phyloP scores from a whole-genome alignment of 2,329 filamentous ascomycete genomes.

The Hypoxylon sp. region DNA sequence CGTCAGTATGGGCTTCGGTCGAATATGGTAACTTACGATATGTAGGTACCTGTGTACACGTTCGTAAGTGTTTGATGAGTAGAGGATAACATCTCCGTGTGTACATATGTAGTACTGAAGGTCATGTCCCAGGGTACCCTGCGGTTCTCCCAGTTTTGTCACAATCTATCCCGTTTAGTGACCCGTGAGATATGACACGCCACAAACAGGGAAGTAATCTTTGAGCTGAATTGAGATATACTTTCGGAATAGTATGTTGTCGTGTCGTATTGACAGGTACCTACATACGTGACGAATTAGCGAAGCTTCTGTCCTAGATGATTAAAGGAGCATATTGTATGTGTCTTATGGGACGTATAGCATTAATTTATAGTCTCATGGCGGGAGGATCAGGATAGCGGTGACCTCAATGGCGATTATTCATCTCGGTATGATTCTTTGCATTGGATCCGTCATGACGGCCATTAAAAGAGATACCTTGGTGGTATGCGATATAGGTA shows the following conservation, averaged over 20 bases:
- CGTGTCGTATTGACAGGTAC: neutral
- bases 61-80: neutral
- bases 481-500: slow-evolving; percentile 3
- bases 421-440: neutral
- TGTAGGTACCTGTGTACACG: neutral
- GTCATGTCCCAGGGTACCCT: neutral
- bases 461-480: slow-evolving; percentile 7
- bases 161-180: neutral
- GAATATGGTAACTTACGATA: neutral
- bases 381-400: too few relatives aligned
- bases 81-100: neutral
- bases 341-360: neutral
- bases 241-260: neutral
- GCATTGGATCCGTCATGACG: neutral
- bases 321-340: neutral
- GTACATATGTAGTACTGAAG: neutral
- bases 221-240: neutral
- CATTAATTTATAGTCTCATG: neutral
- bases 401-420: neutral
- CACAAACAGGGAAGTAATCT: neutral
- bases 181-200: neutral
- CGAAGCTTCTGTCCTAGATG: neutral
- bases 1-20: neutral
- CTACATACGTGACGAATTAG: neutral
- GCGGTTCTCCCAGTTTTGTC: slow-evolving; percentile 12